Percentiles rank a stretch among this genome's conserved stretches.
Conservation (phyloP, 345 rosid species). For the Kernera saxatilis region DNA sequence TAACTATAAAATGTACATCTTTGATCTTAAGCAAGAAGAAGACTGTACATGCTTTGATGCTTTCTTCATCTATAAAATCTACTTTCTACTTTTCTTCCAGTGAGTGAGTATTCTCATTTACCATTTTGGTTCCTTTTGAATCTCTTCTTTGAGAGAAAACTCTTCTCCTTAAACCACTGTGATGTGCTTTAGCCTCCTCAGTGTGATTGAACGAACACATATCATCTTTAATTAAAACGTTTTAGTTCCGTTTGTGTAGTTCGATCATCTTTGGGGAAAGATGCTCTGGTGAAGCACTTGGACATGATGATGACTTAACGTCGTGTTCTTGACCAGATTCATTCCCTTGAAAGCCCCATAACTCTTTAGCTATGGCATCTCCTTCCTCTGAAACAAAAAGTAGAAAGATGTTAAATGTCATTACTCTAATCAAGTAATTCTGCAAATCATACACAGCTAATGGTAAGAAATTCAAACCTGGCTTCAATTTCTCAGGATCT, state of each 20-base stretch:
- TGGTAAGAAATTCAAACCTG: slow-evolving; percentile 14
- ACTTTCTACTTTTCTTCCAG: background rate
- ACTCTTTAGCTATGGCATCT: slow-evolving; percentile 21
- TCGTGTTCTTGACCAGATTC: slow-evolving; percentile 21
- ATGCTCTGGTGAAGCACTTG: slow-evolving; percentile 22
- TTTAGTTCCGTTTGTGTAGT: slow-evolving; percentile 18
- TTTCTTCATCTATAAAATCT: too few relatives aligned
- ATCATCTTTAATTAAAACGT: background rate
- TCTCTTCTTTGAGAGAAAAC: slow-evolving; percentile 7
- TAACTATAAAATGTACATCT: slow-evolving; percentile 8
- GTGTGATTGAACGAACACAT: background rate
- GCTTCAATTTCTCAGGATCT: slow-evolving; percentile 32
- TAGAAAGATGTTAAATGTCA: background rate
- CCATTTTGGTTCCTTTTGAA: slow-evolving; percentile 4
- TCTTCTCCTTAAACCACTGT: slow-evolving; percentile 2
- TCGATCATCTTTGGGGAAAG: slow-evolving; percentile 20
- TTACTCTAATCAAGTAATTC: background rate
- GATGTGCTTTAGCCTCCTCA: background rate
- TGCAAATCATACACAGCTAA: background rate
- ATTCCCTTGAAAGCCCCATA: slow-evolving; percentile 23
- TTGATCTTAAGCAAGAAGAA: slow-evolving; percentile 10
- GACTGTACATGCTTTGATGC: slow-evolving; percentile 9
- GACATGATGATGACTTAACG: background rate
- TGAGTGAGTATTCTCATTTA: background rate
- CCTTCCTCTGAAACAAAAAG: slow-evolving; percentile 17